Evolutionary conservation across 768 basidiomycete genomes (phyloP), one percentile per base, ranked within the genome.

Genomic region (Lyophyllum shimeji): DNA sequence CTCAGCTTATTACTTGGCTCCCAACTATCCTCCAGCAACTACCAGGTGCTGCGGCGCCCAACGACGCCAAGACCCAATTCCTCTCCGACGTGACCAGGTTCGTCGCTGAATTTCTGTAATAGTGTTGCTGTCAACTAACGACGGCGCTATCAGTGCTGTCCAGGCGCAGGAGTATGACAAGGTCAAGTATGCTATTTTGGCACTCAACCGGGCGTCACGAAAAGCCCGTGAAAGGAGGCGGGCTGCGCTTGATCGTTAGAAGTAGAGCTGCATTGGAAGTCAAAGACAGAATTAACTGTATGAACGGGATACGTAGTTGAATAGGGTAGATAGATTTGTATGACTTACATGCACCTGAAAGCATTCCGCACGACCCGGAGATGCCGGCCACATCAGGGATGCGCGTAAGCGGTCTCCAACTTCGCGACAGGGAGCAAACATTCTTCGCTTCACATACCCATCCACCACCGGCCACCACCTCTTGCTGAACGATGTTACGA

Each of bases 171-270:
- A 91, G 66, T 82, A 81, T 54, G 92, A 94, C 67, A 89, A 89
- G 68, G 86, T 93, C 53, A 94, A 93, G 71, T 87, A 89, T 63
- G 85, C 87, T 0, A 80, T 95, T 58, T 71, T 89, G 39, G 63
- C 73, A 25, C 76, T 94, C 44, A 87, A 90, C 67, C 79, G 93
- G 52, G 82, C 85, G 6, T 88, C 90, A 24, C 78, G 89, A 46
- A 90, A 89, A 69, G 80, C 84, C 52, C 82, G 87, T 29, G 89
- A 90, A 54, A 77, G 90, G 67, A 74, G 82, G 59, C 71, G 78
- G 60, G 67, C 67, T 21, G 74, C 71, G 15, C 65, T 72, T 66
- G 76, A 76, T 55, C 66, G 70, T 43, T 72, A 63, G 59, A 62
- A n/a, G n/a, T n/a, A n/a, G 52, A 56, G 48, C n/a, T n/a, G n/a